phyloP scores from a whole-genome alignment of 192 early-diverging fungal species.

The Endogone sp. region DNA sequence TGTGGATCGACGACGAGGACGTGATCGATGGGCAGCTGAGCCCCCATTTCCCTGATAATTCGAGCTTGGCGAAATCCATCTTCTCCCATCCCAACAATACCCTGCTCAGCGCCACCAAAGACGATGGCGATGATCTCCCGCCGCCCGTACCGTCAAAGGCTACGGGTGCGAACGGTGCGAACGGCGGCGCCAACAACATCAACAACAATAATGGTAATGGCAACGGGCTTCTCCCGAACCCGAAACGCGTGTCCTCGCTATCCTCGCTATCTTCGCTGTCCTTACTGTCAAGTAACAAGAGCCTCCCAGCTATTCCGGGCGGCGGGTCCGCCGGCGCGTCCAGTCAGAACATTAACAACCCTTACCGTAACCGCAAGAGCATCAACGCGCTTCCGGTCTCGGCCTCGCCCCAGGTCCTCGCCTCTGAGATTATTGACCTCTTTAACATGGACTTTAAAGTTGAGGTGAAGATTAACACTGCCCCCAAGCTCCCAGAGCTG shows the following conservation, averaged over 20 bases:
- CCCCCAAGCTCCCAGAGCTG: constrained; percentile 27
- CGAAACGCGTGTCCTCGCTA: too few relatives aligned
- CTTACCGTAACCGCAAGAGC: constrained; percentile 8
- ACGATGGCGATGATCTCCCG: constrained; percentile 3
- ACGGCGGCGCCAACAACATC: background rate
- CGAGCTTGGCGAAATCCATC: constrained; percentile 6
- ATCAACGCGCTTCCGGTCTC: constrained; percentile 23
- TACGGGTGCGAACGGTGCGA: background rate
- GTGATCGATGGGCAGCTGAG: background rate
- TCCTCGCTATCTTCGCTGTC: too few relatives aligned
- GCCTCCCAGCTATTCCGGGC: background rate
- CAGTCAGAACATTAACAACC: constrained; percentile 14
- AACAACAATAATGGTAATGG: background rate
- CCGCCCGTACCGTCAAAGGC: constrained; percentile 6
- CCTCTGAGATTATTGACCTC: constrained; percentile 28
- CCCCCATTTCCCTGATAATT: background rate
- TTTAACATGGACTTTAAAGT: constrained; percentile 36
- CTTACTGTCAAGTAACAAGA: background rate
- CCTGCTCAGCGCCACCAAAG: background rate
- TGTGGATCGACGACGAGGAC: constrained; percentile 3
- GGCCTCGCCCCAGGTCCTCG: constrained; percentile 25
- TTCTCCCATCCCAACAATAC: constrained; percentile 14
- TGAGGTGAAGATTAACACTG: constrained; percentile 14
- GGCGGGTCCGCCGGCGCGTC: background rate
- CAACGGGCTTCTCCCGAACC: background rate